Percentiles rank a stretch among this genome's conserved stretches.
Conservation (phyloP, 805 yeast species). For the Yamadazyma paraphyllophila region DNA sequence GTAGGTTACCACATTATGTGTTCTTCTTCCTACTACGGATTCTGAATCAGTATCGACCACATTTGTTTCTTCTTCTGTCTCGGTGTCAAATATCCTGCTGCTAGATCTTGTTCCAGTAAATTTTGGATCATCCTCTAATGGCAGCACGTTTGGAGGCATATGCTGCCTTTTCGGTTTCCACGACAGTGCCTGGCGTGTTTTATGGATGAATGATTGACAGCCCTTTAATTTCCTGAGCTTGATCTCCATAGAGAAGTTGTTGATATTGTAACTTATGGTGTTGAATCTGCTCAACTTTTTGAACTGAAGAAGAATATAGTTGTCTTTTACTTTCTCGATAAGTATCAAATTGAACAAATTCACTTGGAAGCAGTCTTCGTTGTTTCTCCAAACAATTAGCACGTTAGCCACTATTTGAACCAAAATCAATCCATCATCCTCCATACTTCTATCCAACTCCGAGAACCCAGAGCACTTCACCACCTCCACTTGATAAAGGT, state of each 20-base stretch:
- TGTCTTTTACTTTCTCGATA: not conserved
- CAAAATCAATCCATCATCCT: slow-evolving; percentile 6
- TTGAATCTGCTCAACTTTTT: slow-evolving; percentile 10
- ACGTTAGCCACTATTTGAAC: slow-evolving; percentile 10
- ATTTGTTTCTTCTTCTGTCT: not conserved
- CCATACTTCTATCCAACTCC: slow-evolving; percentile 1
- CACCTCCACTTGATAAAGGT: not conserved
- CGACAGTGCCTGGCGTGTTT: not conserved
- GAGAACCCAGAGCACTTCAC: not conserved
- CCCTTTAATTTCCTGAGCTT: slow-evolving; percentile 4
- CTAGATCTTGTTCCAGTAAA: not conserved
- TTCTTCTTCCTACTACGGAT: not conserved
- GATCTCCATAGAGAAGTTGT: slow-evolving; percentile 6
- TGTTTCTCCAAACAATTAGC: slow-evolving; percentile 9
- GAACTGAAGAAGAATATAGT: slow-evolving; percentile 3
- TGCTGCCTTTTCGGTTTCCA: not conserved
- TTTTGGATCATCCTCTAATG: not conserved
- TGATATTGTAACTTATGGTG: slow-evolving; percentile 9
- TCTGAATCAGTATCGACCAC: not conserved
- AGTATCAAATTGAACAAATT: slow-evolving; percentile 8
- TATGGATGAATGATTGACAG: slow-evolving; percentile 3
- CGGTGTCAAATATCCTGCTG: not conserved
- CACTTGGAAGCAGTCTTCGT: not conserved
- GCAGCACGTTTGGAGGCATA: not conserved
- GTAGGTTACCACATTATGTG: not conserved